Evolutionary conservation across 2,329 filamentous ascomycete genomes (phyloP), one percentile per base, ranked within the genome.

Genomic region (Alternaria novae-zelandiae): DNA sequence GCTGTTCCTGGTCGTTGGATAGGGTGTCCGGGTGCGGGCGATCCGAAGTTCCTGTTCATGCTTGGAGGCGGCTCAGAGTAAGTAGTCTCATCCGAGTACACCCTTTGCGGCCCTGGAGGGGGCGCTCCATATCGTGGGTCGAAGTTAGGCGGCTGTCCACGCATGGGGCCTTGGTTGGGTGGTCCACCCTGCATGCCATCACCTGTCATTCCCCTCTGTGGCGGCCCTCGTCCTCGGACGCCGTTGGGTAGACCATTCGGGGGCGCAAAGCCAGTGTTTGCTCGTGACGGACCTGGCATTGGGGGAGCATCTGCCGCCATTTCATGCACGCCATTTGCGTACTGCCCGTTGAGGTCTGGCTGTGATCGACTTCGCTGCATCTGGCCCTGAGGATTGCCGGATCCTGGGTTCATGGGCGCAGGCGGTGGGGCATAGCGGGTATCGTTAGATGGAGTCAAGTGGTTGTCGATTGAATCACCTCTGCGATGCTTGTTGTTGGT

Each of bases 291-390:
- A 3, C 84, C 82, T 15, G 78, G 78, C 43, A 80, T 67, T 2
- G 73, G 71, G 21, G 87, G 88, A 20, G 84, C 83, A 69, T 92
- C 89, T 25, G 82, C 85, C 2, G 87, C 89, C 86, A 94, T 90
- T 72, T 93, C 92, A 69, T 93, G 93, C 1, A 91, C 85, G 11
- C 59, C 65, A 46, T 74, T 70, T 15, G 66, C 64, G 46, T 79
- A 76, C 47, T 77, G 77, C 1, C 68, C 72, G 57, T 79, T 74
- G 54, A 91, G 80, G 73, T 91, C 87, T 28, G 90, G 89, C 73
- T 92, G 90, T 11, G 90, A 92, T 67, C 89, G 89, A 15, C 88
- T 87, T 63, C 86, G 85, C 62, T 83, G 86, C 54, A 90, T 70
- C 56, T 79, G 75, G 44, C 78, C 75, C 53, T 75, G 73, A 57